A percentile compares a stretch with the other conserved stretches of the same genome.
phyloP scores from a whole-genome alignment of 202 grass and related monocot species.

The Elaeis oleifera region DNA sequence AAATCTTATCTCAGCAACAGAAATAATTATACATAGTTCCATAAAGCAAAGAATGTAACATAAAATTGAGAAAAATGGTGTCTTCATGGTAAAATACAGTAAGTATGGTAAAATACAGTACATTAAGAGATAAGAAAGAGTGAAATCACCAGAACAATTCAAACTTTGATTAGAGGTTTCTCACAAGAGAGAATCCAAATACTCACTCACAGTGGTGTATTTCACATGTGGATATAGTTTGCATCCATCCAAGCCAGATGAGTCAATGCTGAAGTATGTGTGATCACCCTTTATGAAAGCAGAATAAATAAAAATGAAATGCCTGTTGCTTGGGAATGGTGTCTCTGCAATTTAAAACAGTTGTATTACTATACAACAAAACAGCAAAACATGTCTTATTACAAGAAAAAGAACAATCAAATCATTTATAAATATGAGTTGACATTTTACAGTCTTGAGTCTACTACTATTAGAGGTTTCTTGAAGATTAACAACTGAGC shows the following conservation, averaged over 20 bases:
- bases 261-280: constrained; percentile 65
- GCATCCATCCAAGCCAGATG: constrained; percentile 44
- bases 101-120: too few species aligned
- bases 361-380: constrained; percentile 15
- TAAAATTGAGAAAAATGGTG: too few species aligned
- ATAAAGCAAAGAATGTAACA: too few species aligned
- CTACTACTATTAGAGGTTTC: too few species aligned
- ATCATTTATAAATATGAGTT: neutral
- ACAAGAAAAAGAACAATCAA: constrained; percentile 2
- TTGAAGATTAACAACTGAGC: too few species aligned
- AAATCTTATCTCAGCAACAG: too few species aligned
- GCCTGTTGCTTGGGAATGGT: constrained; percentile 57
- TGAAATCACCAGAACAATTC: too few species aligned
- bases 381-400: neutral
- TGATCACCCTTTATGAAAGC: constrained; percentile 82
- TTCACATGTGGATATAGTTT: constrained; percentile 69
- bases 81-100: too few species aligned
- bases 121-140: too few species aligned
- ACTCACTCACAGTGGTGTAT: constrained; percentile 50
- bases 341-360: constrained; percentile 42
- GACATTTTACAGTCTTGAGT: too few species aligned
- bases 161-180: too few species aligned
- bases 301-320: constrained; percentile 88
- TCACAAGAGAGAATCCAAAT: constrained; percentile 42
- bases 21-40: too few species aligned